Evolutionary conservation across 495 filamentous ascomycete genomes (phyloP).

Genomic region (Penicillium nucicola): DNA sequence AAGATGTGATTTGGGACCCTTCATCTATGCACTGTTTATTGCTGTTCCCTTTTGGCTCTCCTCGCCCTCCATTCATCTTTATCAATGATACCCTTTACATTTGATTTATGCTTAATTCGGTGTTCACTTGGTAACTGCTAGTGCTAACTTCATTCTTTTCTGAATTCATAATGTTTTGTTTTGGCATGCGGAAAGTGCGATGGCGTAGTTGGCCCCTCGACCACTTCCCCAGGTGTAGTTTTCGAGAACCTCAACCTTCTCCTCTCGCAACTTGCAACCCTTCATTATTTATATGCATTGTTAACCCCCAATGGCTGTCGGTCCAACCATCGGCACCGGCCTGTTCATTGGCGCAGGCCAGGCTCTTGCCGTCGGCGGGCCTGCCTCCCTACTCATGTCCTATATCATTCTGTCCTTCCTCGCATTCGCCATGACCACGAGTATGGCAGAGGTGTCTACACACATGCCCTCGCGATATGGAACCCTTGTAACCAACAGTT

Average conservation of each 20-base stretch:
- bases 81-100: slow-evolving; percentile 24
- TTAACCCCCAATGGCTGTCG: slow-evolving; percentile 27
- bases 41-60: background rate
- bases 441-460: slow-evolving; percentile 60
- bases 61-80: background rate
- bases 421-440: slow-evolving; percentile 59
- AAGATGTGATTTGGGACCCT: background rate
- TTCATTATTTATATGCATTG: slow-evolving; percentile 12
- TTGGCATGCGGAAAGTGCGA: background rate
- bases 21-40: background rate
- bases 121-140: background rate
- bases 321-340: slow-evolving; percentile 40
- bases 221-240: background rate
- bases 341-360: slow-evolving; percentile 40
- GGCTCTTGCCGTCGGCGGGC: slow-evolving; percentile 38
- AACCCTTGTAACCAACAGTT: slow-evolving; percentile 55
- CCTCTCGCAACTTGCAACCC: background rate
- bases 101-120: background rate
- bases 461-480: slow-evolving; percentile 55
- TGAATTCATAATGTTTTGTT: background rate
- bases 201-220: slow-evolving; percentile 4
- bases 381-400: slow-evolving; percentile 36
- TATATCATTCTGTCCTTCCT: slow-evolving; percentile 49
- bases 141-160: too few species aligned
- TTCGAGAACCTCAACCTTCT: slow-evolving; percentile 1